A percentile compares a stretch with the other conserved stretches of the same genome.
Evolutionary conservation across 192 early-diverging fungal species (phyloP).

Genomic region (Hyaloraphidium curvatum): DNA sequence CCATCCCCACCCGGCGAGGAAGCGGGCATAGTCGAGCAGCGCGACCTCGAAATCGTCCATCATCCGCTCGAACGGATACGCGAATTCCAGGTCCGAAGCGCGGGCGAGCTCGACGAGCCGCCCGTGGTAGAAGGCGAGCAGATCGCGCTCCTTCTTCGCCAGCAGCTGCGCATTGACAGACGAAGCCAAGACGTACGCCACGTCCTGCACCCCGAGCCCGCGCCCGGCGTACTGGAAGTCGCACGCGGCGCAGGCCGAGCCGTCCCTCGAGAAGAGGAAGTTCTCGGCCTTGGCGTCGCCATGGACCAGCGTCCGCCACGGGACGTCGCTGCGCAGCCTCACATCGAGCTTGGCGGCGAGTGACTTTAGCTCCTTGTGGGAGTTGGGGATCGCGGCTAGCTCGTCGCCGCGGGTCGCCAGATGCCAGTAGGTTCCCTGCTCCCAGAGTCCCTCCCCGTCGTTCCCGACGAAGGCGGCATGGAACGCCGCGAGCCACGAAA

Average conservation of each 20-base stretch:
- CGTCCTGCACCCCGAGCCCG: constrained; percentile 12
- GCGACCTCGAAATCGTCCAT: constrained; percentile 8
- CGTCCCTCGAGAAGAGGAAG: constrained; percentile 8
- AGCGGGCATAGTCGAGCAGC: constrained; percentile 15
- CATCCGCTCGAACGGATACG: constrained; percentile 3
- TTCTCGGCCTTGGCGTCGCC: constrained; percentile 18
- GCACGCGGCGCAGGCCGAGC: constrained; percentile 7
- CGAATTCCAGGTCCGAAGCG: neutral
- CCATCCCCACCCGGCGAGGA: constrained; percentile 18
- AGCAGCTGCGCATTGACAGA: neutral
- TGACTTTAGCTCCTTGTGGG: neutral
- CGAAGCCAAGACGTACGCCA: constrained; percentile 12
- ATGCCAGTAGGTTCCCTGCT: constrained; percentile 17
- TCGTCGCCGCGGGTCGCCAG: constrained; percentile 11
- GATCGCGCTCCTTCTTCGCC: neutral
- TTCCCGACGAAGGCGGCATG: constrained; percentile 13
- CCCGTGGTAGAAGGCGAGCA: constrained; percentile 7
- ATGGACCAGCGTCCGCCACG: constrained; percentile 12
- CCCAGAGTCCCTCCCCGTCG: constrained; percentile 1
- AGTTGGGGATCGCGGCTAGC: constrained; percentile 3
- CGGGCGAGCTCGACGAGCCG: no score
- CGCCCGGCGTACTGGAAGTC: constrained; percentile 17
- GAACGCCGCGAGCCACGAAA: constrained; percentile 15
- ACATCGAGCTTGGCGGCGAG: neutral
- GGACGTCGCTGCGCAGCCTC: neutral